Evolutionary conservation across 1,139 yeast species (phyloP).

Genomic region (Taphrina sp.): DNA sequence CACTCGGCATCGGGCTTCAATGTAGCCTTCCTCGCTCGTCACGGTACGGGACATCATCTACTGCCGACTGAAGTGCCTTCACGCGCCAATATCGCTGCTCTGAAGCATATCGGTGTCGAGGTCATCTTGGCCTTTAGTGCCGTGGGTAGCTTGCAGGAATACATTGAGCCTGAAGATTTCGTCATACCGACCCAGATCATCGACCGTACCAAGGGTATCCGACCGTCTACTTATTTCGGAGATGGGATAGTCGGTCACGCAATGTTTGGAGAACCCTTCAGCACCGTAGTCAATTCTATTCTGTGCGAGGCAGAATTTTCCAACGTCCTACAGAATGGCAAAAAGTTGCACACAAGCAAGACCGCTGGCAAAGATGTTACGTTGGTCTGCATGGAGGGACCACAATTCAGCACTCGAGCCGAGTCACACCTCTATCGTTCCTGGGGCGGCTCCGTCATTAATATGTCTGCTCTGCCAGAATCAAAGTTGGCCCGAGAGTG

Average conservation of each 20-base stretch:
- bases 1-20: conserved; percentile 72
- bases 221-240: conserved; percentile 87
- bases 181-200: conserved; percentile 93
- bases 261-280: conserved; percentile 92
- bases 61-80: conserved; percentile 91
- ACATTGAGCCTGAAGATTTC: conserved; percentile 89
- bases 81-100: conserved; percentile 92
- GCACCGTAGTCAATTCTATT: conserved; percentile 52
- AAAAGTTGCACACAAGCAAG: conserved; percentile 57
- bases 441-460: conserved; percentile 93
- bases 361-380: conserved; percentile 64
- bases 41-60: conserved; percentile 83
- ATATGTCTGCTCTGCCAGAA: conserved; percentile 94
- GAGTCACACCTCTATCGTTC: conserved; percentile 83
- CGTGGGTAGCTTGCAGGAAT: conserved; percentile 88
- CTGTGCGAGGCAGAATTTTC: conserved; percentile 61
- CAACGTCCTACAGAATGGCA: conserved; percentile 56
- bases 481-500: conserved; percentile 96
- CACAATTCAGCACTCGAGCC: conserved; percentile 96
- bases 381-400: conserved; percentile 97
- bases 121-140: conserved; percentile 92
- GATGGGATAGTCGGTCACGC: conserved; percentile 95
- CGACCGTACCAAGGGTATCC: conserved; percentile 92
- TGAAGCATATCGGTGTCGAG: conserved; percentile 79
- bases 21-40: conserved; percentile 92